Conservation (phyloP, 2,329 filamentous ascomycete species). For the Penicillium verrucosum region DNA sequence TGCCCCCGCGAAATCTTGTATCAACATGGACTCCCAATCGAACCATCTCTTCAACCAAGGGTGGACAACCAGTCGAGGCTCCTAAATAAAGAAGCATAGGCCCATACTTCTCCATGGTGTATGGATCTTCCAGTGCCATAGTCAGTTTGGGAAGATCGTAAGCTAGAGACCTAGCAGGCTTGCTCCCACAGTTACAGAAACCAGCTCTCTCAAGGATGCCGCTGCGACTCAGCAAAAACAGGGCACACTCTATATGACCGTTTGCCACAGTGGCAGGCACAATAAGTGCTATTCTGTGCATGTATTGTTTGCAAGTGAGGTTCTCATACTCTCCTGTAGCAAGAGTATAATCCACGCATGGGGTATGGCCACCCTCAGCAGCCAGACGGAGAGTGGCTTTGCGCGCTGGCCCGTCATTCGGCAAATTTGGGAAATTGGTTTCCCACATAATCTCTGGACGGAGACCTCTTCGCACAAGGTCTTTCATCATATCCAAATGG, state of each 20-base stretch:
- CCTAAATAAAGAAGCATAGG: neutral
- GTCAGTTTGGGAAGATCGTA: neutral
- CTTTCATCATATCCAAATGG: no score
- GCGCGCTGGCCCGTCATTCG: no score
- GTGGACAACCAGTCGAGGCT: neutral
- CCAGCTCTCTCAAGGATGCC: no score
- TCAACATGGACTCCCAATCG: neutral
- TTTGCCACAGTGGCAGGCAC: neutral
- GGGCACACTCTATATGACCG: neutral
- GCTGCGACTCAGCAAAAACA: neutral
- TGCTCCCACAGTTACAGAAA: neutral
- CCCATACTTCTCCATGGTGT: neutral
- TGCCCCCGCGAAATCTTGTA: neutral
- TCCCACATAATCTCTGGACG: no score
- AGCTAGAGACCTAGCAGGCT: neutral
- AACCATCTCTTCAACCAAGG: neutral
- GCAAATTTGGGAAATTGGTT: no score
- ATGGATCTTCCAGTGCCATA: neutral
- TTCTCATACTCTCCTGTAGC: no score
- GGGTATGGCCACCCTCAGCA: no score
- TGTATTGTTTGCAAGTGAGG: neutral
- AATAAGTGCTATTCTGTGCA: neutral
- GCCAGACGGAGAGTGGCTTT: no score
- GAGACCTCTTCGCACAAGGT: no score
- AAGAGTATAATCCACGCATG: no score